Base-by-base conservation (phyloP, 192 early-diverging fungal species). In the Funneliformis geosporum region DNA sequence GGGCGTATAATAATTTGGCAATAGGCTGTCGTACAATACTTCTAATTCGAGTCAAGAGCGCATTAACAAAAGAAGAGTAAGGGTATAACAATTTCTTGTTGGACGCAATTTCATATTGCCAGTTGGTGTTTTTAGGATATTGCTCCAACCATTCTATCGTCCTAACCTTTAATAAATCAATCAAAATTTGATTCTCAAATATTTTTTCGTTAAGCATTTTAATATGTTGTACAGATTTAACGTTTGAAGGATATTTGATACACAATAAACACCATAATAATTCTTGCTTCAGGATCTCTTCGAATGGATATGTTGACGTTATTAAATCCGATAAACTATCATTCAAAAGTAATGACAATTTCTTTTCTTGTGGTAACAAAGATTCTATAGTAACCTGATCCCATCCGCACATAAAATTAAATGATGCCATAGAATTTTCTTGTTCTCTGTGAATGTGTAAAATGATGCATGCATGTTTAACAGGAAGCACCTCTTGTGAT, bases 351-450 rank as follows among this genome's bases (percentile, higher is more conserved):
- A 46, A 28, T 50, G 76, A 70, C 40, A 78, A 27, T 0, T 40
- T 14, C 33, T 68, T 64, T 12, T 64, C 62, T 78, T 78, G 76
- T 5, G 61, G 76, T 6, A 46, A 33, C 38, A 78, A 70, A 5
- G 76, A 72, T 47, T 70, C 76, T 12, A 78, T 70, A 8, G 67
- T 68, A 46, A 78, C 65, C 42, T 78, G 76, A 39, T 46, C 47
- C 76, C 76, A 78, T 16, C 76, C 76, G 72, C 62, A 78, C 55
- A 78, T 64, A 16, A 78, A 78, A 42, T 78, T 47, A 55, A 78
- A 78, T 23, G 70, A 72, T 12, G 40, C 43, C 11, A 33, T 25
- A 21, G 42, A 23, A 25, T 43, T 44, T 72, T 23, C n/a, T 61
- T 78, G 76, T 50, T 44, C 76, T 2, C 76, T 21, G 46, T 78